Conservation (phyloP, 306 rosid species). For the Amphicarpaea edgeworthii region DNA sequence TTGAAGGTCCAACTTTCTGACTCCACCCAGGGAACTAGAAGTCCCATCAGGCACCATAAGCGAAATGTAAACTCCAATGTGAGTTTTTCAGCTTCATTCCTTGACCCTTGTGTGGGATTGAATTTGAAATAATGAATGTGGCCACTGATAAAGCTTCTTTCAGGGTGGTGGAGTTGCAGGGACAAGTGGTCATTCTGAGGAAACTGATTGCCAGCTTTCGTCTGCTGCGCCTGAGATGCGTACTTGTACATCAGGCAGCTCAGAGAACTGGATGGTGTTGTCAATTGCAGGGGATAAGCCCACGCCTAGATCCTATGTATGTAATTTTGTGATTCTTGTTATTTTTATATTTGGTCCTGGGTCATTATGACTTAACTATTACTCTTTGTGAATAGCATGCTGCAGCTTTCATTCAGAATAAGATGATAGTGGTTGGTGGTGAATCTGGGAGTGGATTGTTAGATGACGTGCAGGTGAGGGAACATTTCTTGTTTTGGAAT, state of each 20-base stretch:
- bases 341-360: neutral
- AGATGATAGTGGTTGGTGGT: conserved; percentile 96
- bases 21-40: conserved; percentile 78
- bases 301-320: conserved; percentile 57
- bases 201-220: conserved; percentile 55
- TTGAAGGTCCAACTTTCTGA: conserved; percentile 87
- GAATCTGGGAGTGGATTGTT: conserved; percentile 85
- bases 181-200: conserved; percentile 61
- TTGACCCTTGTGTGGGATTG: conserved; percentile 20
- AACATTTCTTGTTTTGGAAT: conserved; percentile 36
- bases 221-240: conserved; percentile 67
- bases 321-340: conserved; percentile 14
- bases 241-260: conserved; percentile 63
- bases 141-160: conserved; percentile 34
- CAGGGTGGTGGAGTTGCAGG: conserved; percentile 69
- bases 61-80: conserved; percentile 69
- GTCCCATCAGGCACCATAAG: conserved; percentile 81
- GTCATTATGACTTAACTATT: conserved; percentile 13
- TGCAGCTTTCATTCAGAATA: conserved; percentile 84
- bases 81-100: conserved; percentile 42
- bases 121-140: conserved; percentile 20
- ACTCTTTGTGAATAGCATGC: conserved; percentile 70
- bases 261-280: conserved; percentile 83
- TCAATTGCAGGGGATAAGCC: conserved; percentile 60
- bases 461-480: conserved; percentile 87